These are phyloP conservation scores for Trichosporon asahii DNA, from an alignment of 1,284 basidiomycete genomes.

Conservation along the genomic window DNA sequence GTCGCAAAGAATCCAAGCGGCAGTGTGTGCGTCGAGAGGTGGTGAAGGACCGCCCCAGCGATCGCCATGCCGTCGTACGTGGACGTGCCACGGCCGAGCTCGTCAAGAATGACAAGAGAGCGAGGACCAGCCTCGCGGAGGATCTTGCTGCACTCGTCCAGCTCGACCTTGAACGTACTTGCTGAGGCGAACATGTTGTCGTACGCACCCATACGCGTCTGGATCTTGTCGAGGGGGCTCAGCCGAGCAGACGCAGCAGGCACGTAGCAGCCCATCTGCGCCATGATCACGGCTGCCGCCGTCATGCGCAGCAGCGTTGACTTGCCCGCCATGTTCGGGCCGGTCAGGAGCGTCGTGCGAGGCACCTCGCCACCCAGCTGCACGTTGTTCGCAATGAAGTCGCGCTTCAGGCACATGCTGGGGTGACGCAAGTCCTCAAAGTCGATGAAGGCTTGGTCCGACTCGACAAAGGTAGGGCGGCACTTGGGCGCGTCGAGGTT, in stretches of 20 bases:
- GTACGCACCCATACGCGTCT: conserved; percentile 97
- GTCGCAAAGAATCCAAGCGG: conserved; percentile 63
- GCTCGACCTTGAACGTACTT: conserved; percentile 93
- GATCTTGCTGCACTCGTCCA: conserved; percentile 93
- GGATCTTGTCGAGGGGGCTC: conserved; percentile 86
- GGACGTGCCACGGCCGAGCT: conserved; percentile 67
- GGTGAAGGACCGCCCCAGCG: conserved; percentile 88
- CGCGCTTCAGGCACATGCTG: conserved; percentile 65
- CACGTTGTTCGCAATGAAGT: conserved; percentile 94
- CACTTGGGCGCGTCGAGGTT: conserved; percentile 91
- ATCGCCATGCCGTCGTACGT: conserved; percentile 90
- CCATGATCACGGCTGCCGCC: conserved; percentile 92
- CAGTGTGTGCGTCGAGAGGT: conserved; percentile 83
- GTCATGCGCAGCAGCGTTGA: conserved; percentile 89
- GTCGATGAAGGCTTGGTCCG: conserved; percentile 70
- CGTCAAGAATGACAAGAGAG: conserved; percentile 91
- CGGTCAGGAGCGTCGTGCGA: conserved; percentile 83
- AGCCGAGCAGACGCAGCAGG: conserved; percentile 79
- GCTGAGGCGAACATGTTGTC: conserved; percentile 95
- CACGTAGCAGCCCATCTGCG: conserved; percentile 95
- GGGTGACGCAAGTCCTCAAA: conserved; percentile 85
- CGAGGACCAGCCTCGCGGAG: conserved; percentile 83
- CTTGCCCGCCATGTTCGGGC: conserved; percentile 80
- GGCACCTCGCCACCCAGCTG: conserved; percentile 67
- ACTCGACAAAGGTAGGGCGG: conserved; percentile 80